Evolutionary conservation across 176 grass and related monocot species (phyloP), one percentile per base, ranked within the genome.

Genomic region (Hsuehochloa calcarea): DNA sequence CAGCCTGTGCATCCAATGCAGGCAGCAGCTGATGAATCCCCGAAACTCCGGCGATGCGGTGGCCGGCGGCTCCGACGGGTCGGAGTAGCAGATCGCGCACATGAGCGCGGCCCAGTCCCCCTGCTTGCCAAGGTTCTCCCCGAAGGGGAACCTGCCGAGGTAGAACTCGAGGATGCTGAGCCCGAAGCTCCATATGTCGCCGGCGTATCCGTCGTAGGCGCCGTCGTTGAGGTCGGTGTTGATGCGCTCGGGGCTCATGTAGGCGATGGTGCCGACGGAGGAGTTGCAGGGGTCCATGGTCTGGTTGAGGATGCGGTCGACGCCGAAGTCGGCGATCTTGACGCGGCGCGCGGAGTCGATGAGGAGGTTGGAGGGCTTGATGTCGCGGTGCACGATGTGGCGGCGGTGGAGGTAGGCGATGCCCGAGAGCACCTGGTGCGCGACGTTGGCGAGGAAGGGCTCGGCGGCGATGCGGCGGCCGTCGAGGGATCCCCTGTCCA

Each of bases 191-290:
- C 96, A 99, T 40, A 99, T 96, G 70, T 96, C 93, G 3, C 90
- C 91, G 0, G 90, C 91, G 75, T 92, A 99, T 4, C 93, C 93
- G 25, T 99, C 84, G 12, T 99, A 99, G 19, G 49, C 58, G 19
- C 96, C 93, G 55, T 99, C 73, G 90, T 94, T 99, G 83, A 99
- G 81, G 65, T 96, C 93, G 29, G 91, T 99, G 88, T 99, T 94
- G 84, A 99, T 99, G 43, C 93, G 84, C 78, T 99, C 93, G 10
- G 96, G 96, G 93, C 93, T 99, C 96, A 99, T 99, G 91, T 99
- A 99, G 3, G 94, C 91, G 80, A 97, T 81, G 63, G 90, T 99
- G 6, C 93, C 93, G 10, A 99, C 96, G 4, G 93, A 89, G 15
- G 96, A 99, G 84, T 99, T 92, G 78, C 93, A 96, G 29, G 93